Conservation (phyloP, 352 stramenopile species). For the Elongisporangium anandrum region DNA sequence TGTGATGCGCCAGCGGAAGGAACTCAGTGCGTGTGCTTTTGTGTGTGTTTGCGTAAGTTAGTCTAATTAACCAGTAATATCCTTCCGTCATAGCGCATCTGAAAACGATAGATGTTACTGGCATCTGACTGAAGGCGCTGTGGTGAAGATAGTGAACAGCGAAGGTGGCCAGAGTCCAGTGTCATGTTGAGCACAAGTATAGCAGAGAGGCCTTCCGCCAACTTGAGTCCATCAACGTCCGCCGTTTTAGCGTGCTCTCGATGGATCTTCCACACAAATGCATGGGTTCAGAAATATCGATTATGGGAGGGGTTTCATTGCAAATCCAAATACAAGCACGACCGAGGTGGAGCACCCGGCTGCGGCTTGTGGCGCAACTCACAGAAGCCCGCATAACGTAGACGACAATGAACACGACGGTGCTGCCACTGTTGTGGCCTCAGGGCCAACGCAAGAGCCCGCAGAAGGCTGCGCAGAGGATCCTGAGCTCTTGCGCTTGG, state of each 20-base stretch:
- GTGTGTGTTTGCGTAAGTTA: too few relatives aligned
- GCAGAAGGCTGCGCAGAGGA: not conserved
- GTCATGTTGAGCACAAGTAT: not conserved
- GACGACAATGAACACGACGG: slow-evolving; percentile 13
- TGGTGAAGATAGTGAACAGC: too few relatives aligned
- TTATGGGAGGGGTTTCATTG: not conserved
- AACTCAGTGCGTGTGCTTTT: too few relatives aligned
- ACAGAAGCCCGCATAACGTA: not conserved
- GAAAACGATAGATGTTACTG: not conserved
- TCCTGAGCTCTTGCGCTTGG: not conserved
- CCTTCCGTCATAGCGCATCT: not conserved
- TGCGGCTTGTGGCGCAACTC: not conserved
- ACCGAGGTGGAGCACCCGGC: not conserved
- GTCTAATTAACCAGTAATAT: too few relatives aligned
- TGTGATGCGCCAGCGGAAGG: too few relatives aligned
- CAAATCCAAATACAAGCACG: not conserved
- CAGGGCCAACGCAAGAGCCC: not conserved
- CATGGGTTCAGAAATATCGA: not conserved
- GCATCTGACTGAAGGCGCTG: too few relatives aligned
- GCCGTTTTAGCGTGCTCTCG: not conserved
- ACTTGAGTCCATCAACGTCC: not conserved
- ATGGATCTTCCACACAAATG: not conserved
- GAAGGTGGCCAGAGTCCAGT: too few relatives aligned
- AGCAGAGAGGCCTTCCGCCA: not conserved
- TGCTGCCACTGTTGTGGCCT: slow-evolving; percentile 3